Conservation (phyloP, 257 asterid genomes). For the Ehretia macrophylla region DNA sequence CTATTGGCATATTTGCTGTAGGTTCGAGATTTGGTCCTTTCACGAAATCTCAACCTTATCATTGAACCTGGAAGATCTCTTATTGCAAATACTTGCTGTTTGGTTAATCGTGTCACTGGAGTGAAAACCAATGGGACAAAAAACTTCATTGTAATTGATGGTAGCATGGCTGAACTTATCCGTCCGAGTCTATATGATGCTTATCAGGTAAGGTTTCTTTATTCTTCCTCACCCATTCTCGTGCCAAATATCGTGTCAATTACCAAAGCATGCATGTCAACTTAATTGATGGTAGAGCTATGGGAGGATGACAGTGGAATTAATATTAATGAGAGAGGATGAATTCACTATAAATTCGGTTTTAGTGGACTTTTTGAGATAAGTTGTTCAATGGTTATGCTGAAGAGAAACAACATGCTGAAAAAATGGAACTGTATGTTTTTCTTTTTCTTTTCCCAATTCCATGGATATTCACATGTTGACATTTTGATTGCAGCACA, state of each 20-base stretch:
- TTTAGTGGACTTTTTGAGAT: neutral
- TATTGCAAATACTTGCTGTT: conserved; percentile 94
- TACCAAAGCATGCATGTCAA: too few species aligned
- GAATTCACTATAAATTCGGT: too few species aligned
- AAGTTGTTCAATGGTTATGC: neutral
- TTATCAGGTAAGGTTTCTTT: conserved; percentile 59
- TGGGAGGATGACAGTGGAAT: too few species aligned
- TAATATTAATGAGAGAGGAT: too few species aligned
- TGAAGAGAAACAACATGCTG: too few species aligned
- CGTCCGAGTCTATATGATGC: conserved; percentile 93
- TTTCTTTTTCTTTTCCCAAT: neutral
- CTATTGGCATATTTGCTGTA: conserved; percentile 24
- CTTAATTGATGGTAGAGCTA: too few species aligned
- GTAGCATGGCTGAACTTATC: conserved; percentile 97
- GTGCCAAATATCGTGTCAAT: too few species aligned
- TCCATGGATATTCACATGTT: neutral
- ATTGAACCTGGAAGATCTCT: conserved; percentile 96
- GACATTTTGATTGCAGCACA: conserved; percentile 63
- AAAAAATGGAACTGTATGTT: neutral
- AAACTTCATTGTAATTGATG: conserved; percentile 86
- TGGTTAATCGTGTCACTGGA: conserved; percentile 87
- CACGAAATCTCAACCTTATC: conserved; percentile 80
- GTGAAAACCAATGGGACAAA: conserved; percentile 92
- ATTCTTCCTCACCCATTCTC: neutral
- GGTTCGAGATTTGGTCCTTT: conserved; percentile 84